A percentile compares a stretch with the other conserved stretches of the same genome.
Conservation (phyloP, 257 asterid species). For the Solanum gracilifrons region DNA sequence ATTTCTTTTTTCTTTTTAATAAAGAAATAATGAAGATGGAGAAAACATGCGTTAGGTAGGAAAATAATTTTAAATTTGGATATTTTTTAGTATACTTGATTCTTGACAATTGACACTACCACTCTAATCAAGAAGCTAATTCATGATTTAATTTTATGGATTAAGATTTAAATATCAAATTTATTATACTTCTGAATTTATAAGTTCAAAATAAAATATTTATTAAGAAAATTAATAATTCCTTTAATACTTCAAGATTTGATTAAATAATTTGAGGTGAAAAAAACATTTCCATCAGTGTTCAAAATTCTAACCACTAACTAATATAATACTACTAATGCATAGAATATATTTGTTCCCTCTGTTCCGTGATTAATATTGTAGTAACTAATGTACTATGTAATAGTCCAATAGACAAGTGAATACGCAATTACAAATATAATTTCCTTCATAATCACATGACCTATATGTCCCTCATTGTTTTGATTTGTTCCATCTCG, state of each 20-base stretch:
- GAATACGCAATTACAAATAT: background rate
- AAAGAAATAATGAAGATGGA: background rate
- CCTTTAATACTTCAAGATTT: too few species aligned
- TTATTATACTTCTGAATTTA: background rate
- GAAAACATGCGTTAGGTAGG: constrained; percentile 1
- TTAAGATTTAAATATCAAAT: background rate
- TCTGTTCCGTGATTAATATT: background rate
- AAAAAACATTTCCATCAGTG: too few species aligned
- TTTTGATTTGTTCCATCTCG: background rate
- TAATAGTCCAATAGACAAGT: background rate
- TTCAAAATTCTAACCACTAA: background rate
- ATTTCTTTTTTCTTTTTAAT: background rate
- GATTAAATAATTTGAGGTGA: too few species aligned
- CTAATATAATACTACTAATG: background rate
- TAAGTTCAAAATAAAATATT: background rate
- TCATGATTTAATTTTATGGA: background rate
- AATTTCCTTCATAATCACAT: background rate
- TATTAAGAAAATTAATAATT: background rate
- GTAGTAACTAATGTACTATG: background rate
- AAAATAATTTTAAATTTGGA: background rate
- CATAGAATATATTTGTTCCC: background rate
- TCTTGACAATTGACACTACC: background rate
- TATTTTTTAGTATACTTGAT: background rate
- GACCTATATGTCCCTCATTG: background rate
- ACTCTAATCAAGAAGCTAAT: background rate